A percentile compares a stretch with the other conserved stretches of the same genome.
These are phyloP conservation scores for Suillus paluster DNA, from an alignment of 768 basidiomycete genomes.

Conservation along the genomic window DNA sequence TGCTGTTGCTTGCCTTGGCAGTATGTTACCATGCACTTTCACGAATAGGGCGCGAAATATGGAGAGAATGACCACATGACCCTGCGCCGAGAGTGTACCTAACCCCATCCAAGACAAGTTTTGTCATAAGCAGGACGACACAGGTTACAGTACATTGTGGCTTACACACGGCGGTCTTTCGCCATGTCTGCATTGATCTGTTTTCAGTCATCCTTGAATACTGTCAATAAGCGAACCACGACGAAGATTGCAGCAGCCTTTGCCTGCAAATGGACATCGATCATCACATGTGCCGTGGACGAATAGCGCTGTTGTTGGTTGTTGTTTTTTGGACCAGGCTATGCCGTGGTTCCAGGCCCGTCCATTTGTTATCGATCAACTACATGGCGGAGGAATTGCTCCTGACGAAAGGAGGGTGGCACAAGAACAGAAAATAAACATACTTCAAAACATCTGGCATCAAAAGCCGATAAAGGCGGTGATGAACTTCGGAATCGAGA, in stretches of 20 bases:
- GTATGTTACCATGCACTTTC: constrained; percentile 45
- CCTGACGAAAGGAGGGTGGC: neutral
- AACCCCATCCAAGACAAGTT: no score
- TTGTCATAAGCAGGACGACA: no score
- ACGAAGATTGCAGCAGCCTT: neutral
- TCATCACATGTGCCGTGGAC: neutral
- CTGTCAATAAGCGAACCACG: no score
- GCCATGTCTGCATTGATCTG: neutral
- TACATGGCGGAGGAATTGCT: no score
- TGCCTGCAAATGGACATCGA: neutral
- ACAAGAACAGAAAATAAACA: neutral
- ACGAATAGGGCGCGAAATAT: neutral
- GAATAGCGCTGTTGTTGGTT: neutral
- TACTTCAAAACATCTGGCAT: neutral
- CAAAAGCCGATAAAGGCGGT: neutral
- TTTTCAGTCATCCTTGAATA: neutral
- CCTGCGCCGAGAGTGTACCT: neutral
- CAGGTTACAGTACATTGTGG: neutral
- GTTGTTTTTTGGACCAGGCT: no score
- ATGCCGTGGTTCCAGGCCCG: neutral
- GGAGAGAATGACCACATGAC: neutral
- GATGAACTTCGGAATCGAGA: neutral
- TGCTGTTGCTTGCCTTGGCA: constrained; percentile 84
- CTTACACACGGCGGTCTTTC: neutral
- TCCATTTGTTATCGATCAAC: neutral